Percentiles rank a stretch among this genome's conserved stretches.
These are phyloP conservation scores for Prunus davidiana DNA, from an alignment of 306 rosid genomes.

Conservation along the genomic window DNA sequence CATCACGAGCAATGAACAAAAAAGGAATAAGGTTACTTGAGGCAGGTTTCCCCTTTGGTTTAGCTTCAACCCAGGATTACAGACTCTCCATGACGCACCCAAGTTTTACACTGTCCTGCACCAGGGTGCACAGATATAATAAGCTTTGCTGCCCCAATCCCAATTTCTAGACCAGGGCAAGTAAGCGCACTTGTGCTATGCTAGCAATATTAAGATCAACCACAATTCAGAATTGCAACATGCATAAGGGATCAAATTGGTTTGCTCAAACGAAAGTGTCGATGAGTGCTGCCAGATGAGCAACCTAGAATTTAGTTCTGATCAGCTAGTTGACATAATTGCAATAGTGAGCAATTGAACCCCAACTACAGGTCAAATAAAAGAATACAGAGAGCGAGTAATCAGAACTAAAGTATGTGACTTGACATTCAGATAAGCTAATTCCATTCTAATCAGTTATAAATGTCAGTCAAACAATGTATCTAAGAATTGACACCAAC, in stretches of 20 bases:
- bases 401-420: no score
- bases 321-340: neutral
- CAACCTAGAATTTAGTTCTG: neutral
- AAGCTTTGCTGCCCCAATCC: no score
- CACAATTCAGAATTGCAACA: neutral
- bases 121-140: no score
- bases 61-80: neutral
- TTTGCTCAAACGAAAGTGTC: neutral
- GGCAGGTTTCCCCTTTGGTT: neutral
- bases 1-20: neutral
- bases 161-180: no score
- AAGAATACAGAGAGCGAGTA: neutral
- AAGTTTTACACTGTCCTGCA: neutral
- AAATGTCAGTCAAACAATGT: neutral
- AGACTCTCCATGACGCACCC: neutral
- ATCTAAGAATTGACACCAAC: neutral
- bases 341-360: neutral
- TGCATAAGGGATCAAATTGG: neutral
- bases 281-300: neutral
- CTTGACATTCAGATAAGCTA: neutral
- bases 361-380: neutral
- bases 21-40: neutral
- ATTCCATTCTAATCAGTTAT: neutral
- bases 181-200: neutral
- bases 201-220: neutral